Percentiles rank a stretch among this genome's conserved stretches.
Conservation (phyloP, 371 early-diverging fungal genomes). For the Coemansia sp. region DNA sequence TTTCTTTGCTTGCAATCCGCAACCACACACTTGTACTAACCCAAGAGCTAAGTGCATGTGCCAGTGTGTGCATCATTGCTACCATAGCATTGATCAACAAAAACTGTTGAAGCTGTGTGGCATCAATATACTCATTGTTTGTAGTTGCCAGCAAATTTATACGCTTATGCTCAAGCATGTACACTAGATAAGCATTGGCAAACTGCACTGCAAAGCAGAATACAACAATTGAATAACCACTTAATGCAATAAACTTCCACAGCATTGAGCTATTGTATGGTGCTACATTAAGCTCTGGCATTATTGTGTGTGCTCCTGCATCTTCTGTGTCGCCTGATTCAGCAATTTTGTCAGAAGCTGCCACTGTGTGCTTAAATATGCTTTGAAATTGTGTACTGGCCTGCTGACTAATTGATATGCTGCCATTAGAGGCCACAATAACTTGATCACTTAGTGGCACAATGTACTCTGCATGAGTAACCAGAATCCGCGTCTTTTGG, state of each 20-base stretch:
- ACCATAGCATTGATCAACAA: background rate
- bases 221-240: conserved; percentile 10
- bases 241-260: conserved; percentile 5
- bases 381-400: background rate
- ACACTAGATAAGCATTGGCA: conserved; percentile 7
- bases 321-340: too few species aligned
- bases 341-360: too few species aligned
- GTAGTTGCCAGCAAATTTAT: background rate
- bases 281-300: conserved; percentile 17
- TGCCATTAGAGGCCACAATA: conserved; percentile 8
- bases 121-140: background rate
- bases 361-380: background rate
- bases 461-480: conserved; percentile 64
- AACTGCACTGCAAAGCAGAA: conserved; percentile 3
- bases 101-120: background rate
- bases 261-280: background rate
- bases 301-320: background rate
- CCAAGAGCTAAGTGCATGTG: background rate
- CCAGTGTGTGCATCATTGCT: background rate
- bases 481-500: conserved; percentile 77
- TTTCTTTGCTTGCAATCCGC: background rate
- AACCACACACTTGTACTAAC: conserved; percentile 13
- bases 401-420: background rate
- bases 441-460: conserved; percentile 24
- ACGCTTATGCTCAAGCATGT: conserved; percentile 13